Base-by-base conservation (phyloP, 331 rosid genomes). In the Quercus lobata region DNA sequence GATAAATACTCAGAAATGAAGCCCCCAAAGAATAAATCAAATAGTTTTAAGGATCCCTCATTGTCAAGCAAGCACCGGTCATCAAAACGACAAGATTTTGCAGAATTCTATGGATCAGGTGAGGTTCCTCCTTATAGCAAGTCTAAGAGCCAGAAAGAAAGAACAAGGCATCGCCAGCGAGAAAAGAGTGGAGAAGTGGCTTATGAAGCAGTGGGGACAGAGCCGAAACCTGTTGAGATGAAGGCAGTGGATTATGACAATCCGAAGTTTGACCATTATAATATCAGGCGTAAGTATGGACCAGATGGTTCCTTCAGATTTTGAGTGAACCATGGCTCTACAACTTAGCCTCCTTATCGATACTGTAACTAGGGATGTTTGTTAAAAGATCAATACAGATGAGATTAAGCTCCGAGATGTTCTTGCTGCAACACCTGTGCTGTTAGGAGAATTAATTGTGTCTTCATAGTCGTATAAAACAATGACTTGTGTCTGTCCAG, bases 91-190 rank as follows among this genome's bases (percentile, higher is more conserved):
- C 86, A 83, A 0, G 97, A 91, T 53, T 87, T 86, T 65, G 89
- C 91, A 2, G 98, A 91, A 54, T 95, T 93, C 81, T 95, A 91
- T 57, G 94, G 93, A 58, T 87, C 97, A 0, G 65, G 87, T 80
- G 99, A 93, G 86, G 71, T 80, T 65, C 92, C 96, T 46, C 87
- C 93, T 3, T 72, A 84, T 69, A 65, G 69, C 76, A 89, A 91
- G 87, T 87, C 96, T 10, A 95, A 95, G 88, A 89, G 92, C 87
- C 94, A 86, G 76, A 95, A 95, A 72, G 97, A 95, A 75, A 88
- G 97, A 82, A 75, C 96, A 2, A 89, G 91, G 84, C 97, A 93
- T 75, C 86, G 98, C 41, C 94, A 86, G 29, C 89, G 98, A n/a
- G 98, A 93, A 57, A 93, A 93, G 89, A 93, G 90, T 46, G 96